A percentile compares a stretch with the other conserved stretches of the same genome.
Conservation (phyloP, 257 asterid genomes). For the Plantago ovata region DNA sequence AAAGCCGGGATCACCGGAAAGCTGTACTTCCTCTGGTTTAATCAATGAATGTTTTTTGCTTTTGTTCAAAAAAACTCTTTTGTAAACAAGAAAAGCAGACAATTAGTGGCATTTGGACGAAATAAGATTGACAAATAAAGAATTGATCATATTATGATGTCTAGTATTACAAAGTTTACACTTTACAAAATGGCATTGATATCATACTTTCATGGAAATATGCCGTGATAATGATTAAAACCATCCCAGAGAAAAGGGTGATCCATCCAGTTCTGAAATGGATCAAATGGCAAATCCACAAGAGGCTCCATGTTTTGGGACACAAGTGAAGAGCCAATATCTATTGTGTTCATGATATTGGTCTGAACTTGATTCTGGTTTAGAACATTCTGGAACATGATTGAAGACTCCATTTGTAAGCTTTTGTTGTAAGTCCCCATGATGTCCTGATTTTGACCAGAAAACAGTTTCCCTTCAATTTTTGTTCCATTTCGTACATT, state of each 20-base stretch:
- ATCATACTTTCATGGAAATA: conserved; percentile 35
- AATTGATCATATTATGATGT: not conserved
- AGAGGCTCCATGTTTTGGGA: conserved; percentile 20
- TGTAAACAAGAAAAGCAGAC: no score
- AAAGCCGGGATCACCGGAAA: no score
- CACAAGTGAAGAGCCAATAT: conserved; percentile 24
- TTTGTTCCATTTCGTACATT: conserved; percentile 24
- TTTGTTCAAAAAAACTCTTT: no score
- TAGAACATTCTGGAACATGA: conserved; percentile 10
- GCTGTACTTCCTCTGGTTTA: no score
- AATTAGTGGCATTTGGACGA: no score
- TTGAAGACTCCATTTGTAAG: conserved; percentile 23
- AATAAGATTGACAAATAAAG: no score
- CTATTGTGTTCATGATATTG: conserved; percentile 7
- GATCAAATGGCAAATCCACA: conserved; percentile 28
- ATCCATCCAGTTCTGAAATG: conserved; percentile 44
- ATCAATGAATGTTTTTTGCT: no score
- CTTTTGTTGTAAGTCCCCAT: conserved; percentile 5
- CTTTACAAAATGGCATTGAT: conserved; percentile 10
- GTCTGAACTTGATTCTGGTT: conserved; percentile 25
- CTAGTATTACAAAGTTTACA: not conserved
- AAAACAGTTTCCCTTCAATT: conserved; percentile 13
- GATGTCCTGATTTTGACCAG: conserved; percentile 5
- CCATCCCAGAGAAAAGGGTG: conserved; percentile 61
- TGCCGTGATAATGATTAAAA: conserved; percentile 34